Conservation (phyloP, 345 rosid species). For the Leavenworthia alabamica region DNA sequence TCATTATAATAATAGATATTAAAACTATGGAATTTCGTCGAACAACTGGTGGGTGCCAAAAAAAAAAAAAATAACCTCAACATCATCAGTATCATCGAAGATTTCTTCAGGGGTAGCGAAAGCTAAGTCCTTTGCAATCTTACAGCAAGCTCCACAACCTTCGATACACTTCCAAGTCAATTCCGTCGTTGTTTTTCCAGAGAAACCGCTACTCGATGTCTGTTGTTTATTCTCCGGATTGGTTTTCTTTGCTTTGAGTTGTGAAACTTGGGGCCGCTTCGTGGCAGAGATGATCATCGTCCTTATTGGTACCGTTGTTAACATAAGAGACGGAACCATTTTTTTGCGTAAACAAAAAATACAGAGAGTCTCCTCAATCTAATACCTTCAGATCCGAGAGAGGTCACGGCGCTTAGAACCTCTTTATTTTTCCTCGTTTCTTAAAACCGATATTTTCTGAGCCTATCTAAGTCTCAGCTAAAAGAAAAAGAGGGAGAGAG, state of each 20-base stretch:
- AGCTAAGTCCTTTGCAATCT: conserved; percentile 70
- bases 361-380: no score
- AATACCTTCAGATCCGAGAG: no score
- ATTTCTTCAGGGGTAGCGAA: conserved; percentile 76
- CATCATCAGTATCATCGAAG: conserved; percentile 47
- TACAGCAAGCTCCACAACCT: conserved; percentile 86
- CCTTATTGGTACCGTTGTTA: conserved; percentile 7
- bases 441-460: no score
- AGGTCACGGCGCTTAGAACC: no score
- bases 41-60: conserved; percentile 32
- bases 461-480: no score
- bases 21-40: conserved; percentile 31
- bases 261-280: conserved; percentile 15
- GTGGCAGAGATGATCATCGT: background rate
- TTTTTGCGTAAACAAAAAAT: no score
- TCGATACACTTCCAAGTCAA: conserved; percentile 61
- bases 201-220: conserved; percentile 35
- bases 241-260: conserved; percentile 4
- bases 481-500: no score
- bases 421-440: no score
- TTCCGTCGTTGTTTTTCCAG: conserved; percentile 36
- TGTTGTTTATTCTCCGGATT: conserved; percentile 19
- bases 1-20: background rate
- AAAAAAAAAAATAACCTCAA: conserved; percentile 39
- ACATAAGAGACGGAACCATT: conserved; percentile 14